Conservation (phyloP, 1,139 yeast species). For the Candida smagusa region DNA sequence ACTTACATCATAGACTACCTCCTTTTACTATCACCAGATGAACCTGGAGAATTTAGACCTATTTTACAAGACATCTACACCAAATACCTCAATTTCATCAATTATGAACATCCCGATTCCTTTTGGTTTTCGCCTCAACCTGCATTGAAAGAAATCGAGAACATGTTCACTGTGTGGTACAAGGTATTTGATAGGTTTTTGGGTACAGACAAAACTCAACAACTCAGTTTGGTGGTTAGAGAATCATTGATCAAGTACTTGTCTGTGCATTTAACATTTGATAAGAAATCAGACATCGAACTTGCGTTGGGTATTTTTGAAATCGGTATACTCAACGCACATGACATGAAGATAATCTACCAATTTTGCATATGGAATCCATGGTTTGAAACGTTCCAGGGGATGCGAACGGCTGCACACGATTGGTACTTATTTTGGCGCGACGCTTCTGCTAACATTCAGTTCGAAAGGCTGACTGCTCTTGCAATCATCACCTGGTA, state of each 20-base stretch:
- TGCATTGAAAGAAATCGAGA: constrained; percentile 3
- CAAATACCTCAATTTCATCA: constrained; percentile 13
- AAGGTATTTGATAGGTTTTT: constrained; percentile 11
- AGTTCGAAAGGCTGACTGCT: background rate
- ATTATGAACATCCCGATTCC: constrained; percentile 11
- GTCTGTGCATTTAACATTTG: background rate
- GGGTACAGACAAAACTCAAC: constrained; percentile 2
- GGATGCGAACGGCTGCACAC: constrained; percentile 2
- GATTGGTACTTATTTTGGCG: constrained; percentile 9
- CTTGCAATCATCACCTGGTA: constrained; percentile 23
- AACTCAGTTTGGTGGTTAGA: background rate
- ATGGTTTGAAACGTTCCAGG: constrained; percentile 12
- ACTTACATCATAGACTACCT: constrained; percentile 18
- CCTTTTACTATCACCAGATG: constrained; percentile 14
- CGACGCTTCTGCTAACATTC: background rate
- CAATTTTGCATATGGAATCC: constrained; percentile 34
- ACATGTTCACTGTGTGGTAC: constrained; percentile 10
- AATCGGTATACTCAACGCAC: constrained; percentile 3
- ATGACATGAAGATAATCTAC: constrained; percentile 13
- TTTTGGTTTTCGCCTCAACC: constrained; percentile 13
- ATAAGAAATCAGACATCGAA: background rate
- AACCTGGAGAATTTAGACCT: constrained; percentile 11
- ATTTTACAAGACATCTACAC: constrained; percentile 10
- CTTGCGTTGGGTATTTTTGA: constrained; percentile 6
- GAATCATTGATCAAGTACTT: constrained; percentile 4